These are phyloP conservation scores for Calonectria naviculata DNA, from an alignment of 2,329 filamentous ascomycete genomes.

Conservation along the genomic window DNA sequence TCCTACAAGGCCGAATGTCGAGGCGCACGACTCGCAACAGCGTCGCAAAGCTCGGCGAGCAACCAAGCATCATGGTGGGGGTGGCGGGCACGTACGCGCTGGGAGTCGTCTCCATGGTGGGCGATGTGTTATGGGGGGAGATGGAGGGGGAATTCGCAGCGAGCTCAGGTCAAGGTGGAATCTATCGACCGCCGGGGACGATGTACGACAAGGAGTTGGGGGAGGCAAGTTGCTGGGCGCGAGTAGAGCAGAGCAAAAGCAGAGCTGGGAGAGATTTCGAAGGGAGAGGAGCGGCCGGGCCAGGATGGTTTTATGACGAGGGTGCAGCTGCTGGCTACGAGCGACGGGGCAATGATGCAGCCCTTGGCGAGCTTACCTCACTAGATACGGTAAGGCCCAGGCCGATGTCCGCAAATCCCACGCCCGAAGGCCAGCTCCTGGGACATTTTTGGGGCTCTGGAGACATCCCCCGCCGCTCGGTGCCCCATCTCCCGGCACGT, in stretches of 20 bases:
- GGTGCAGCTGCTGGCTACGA: conserved; percentile 40
- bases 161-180: conserved; percentile 9
- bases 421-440: conserved; percentile 17
- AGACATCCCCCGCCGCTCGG: conserved; percentile 15
- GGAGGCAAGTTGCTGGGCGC: conserved; percentile 14
- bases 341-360: conserved; percentile 45
- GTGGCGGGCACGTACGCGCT: conserved; percentile 38
- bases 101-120: conserved; percentile 33
- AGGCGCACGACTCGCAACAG: conserved; percentile 12
- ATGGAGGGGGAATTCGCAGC: conserved; percentile 9
- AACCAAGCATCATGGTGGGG: conserved; percentile 38
- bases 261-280: conserved; percentile 32
- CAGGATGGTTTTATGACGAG: conserved; percentile 45
- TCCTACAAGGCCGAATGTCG: background rate
- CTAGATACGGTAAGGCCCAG: conserved; percentile 28
- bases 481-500: conserved; percentile 23
- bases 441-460: conserved; percentile 14
- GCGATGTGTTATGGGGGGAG: conserved; percentile 24
- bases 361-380: conserved; percentile 27
- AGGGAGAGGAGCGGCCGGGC: conserved; percentile 35
- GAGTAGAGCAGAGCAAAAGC: conserved; percentile 22
- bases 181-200: conserved; percentile 24
- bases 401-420: conserved; percentile 20
- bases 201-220: conserved; percentile 16
- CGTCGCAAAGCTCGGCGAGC: conserved; percentile 29